Evolutionary conservation across 2,329 filamentous ascomycete genomes (phyloP), one percentile per base, ranked within the genome.

Genomic region (Botryosphaeria dothidea): DNA sequence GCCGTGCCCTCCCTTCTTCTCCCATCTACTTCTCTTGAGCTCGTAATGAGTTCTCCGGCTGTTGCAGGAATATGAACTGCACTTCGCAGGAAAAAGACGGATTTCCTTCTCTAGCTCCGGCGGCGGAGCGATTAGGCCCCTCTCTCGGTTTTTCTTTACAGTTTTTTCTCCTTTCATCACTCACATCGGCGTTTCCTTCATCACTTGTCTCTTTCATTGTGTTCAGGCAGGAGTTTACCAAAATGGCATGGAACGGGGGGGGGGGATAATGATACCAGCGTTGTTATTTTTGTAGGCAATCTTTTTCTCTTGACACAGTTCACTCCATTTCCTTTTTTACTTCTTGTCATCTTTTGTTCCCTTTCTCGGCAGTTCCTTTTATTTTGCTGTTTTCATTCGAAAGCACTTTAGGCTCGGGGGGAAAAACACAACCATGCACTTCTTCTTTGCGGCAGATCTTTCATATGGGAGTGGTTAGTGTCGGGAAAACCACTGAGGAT

Each of bases 211-310:
- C 27, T 58, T 19, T 21, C n/a, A 6, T 17, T 27, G 19, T 31
- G 46, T 25, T 60, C n/a, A 17, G 56, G 38, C 25, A 31, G 56
- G 56, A 60, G 56, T 60, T 36, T n/a, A n/a, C n/a, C n/a, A 15
- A 45, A 60, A 58, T n/a, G 54, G 54, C 54, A 45, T 58, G 38
- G 56, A n/a, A 46, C 17, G 38, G n/a, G 19, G 46, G 23, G 56
- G 25, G 41, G 46, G 56, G 38, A 27, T 46, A 60, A 60, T 60
- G 56, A 60, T 60, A 60, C 56, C 56, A 60, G 56, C 38, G 38
- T 31, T 13, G 34, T 19, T 34, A 46, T 31, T 46, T 34, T 46
- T 31, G 8, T 45, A n/a, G 43, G 15, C 23, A 17, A 31, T 13
- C 25, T 19, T 58, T n/a, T 19, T 46, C 19, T 46, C 17, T 41